Base-by-base conservation (phyloP, 1,139 yeast genomes). In the Kodamaea ohmeri region DNA sequence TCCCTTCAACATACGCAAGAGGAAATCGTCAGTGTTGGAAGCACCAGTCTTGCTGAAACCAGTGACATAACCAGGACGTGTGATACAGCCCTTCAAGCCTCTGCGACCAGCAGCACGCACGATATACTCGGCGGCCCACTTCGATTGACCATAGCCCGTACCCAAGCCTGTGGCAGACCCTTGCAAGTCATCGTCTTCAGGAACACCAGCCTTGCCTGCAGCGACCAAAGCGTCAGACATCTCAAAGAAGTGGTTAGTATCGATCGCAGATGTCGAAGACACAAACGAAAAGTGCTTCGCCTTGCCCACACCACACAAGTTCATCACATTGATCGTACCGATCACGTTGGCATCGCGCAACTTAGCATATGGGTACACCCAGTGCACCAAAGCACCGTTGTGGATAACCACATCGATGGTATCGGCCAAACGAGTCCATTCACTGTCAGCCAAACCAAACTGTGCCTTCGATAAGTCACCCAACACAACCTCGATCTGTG, bases 331-430 rank as follows among this genome's bases (percentile, higher is more conserved):
- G 45, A 90, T 66, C 0, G 97, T 85, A 36, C 96, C 82, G 45
- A 90, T 66, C 25, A 94, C 98, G 57, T 94, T 94, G 27, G 98
- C 95, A 45, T 88, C 96, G 52, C 97, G 79, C 51, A 94, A 71
- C 52, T 85, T 87, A 37, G 84, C 67, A 63, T 94, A 94, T 31
- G 97, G 98, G 59, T 86, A 92, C 3, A 90, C 96, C 99, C 99
- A 94, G 62, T 94, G 98, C 30, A 94, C 99, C 46, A 90, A 72
- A 4, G 98, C 99, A 66, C 97, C 98, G 54, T 94, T 94, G 62
- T 94, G 99, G 45, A 94, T 78, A 37, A 94, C 80, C 4, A 84
- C 83, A 60, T 94, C 98, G 42, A 90, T 70, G 1, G 69, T 63
- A 11, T 74, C 62, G 4, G 80, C 63, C 44, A 94, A 71, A 4